Base-by-base conservation (phyloP, 2,329 filamentous ascomycete genomes). In the Aureobasidium sp. region DNA sequence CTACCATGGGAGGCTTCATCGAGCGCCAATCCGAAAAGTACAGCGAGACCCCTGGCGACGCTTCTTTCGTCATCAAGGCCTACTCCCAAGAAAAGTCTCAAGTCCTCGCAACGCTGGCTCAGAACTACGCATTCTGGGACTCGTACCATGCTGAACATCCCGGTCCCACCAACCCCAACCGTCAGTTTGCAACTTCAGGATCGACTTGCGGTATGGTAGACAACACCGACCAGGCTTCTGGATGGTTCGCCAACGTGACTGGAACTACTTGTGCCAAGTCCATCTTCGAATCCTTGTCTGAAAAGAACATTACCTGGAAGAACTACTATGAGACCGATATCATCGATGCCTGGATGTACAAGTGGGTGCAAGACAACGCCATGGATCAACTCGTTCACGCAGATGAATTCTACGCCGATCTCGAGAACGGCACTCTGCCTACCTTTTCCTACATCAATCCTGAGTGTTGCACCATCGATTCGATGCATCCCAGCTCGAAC, bases 271-370 rank as follows among this genome's bases (percentile, higher is more conserved):
- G 70, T 60, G 70, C 70, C 2, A 68, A 65, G 0, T 74, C 74
- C 3, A 69, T 75, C 63, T 75, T 75, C 47, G 71, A 76, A 60
- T 66, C 71, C 6, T 65, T 74, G 51, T 69, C 66, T 53, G 70
- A 71, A 9, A 71, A 71, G 49, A 68, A 69, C 38, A 69, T 75
- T 46, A 69, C 63, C 25, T 75, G 72, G 73, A 74, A 74, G 66
- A 75, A 75, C 69, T 74, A 74, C 65, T 74, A 74, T 64, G 71
- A 74, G 60, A 72, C 72, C 9, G 71, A 73, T 46, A 73, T 71
- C 60, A 64, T 74, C 33, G 70, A 74, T 62, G 69, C 69, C 8
- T 73, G 62, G 57, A 70, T 73, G 67, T 74, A 74, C 65, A 63
- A 73, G 66, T 73, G 70, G 69, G 71, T 73, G 23, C 71, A 74